Conservation (phyloP, 768 basidiomycete species). For the Termitomyces sp. region DNA sequence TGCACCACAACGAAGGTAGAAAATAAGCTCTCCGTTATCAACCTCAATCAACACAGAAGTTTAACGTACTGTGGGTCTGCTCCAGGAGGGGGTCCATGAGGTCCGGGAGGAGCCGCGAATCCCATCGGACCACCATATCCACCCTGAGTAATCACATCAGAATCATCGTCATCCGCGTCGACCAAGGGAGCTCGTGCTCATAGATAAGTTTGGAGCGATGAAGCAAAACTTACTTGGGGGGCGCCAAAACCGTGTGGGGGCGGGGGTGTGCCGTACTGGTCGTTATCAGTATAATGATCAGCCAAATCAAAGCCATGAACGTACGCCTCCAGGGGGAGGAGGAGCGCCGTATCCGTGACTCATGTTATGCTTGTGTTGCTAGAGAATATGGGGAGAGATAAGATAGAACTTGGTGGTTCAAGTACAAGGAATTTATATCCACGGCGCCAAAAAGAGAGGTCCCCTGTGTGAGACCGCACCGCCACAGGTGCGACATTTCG, state of each 20-base stretch:
- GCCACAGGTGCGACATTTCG: neutral
- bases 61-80: slow-evolving; percentile 69
- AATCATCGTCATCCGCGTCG: neutral
- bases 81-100: slow-evolving; percentile 50
- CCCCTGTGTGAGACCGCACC: neutral
- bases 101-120: slow-evolving; percentile 29
- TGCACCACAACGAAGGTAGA: slow-evolving; percentile 18
- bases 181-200: neutral
- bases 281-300: neutral
- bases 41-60: neutral
- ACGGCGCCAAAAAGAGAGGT: neutral
- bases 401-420: neutral
- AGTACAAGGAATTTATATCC: neutral
- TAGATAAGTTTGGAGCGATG: neutral
- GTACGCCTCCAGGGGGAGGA: neutral
- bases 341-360: neutral
- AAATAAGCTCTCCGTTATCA: neutral
- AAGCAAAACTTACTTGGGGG: slow-evolving; percentile 1
- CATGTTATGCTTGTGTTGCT: neutral
- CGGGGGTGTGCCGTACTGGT: slow-evolving; percentile 16
- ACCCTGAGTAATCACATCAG: slow-evolving; percentile 14
- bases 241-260: slow-evolving; percentile 19
- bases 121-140: slow-evolving; percentile 30
- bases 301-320: neutral
- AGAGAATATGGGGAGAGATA: neutral